Percentiles rank a stretch among this genome's conserved stretches.
These are phyloP conservation scores for Zasmidium citrigriseum DNA, from an alignment of 2,329 filamentous ascomycete species.

Conservation along the genomic window DNA sequence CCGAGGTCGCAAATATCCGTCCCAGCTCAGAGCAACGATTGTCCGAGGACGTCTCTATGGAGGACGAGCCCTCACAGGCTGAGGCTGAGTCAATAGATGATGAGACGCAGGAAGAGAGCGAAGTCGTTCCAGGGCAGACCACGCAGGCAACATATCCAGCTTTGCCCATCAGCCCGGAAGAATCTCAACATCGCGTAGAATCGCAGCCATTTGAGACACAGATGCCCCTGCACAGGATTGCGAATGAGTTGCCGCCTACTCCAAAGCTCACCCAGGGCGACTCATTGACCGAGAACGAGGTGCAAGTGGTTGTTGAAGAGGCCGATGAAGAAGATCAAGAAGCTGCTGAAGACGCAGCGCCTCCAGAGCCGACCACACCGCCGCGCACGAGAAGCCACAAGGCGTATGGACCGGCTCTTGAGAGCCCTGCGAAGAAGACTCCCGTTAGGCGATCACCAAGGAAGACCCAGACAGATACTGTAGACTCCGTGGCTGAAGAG, in stretches of 20 bases:
- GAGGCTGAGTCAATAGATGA: background rate
- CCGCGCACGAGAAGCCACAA: constrained; percentile 6
- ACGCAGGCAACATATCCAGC: constrained; percentile 10
- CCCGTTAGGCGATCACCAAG: constrained; percentile 15
- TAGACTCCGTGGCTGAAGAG: background rate
- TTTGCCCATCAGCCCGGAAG: constrained; percentile 22
- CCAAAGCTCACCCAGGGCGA: constrained; percentile 40
- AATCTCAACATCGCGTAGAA: constrained; percentile 19
- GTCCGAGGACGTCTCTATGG: background rate
- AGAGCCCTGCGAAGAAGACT: constrained; percentile 7
- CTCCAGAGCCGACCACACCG: constrained; percentile 1
- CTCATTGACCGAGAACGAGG: constrained; percentile 4
- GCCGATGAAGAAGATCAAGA: constrained; percentile 5
- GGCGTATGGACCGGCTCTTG: background rate
- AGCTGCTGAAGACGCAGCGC: background rate
- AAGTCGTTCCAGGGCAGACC: background rate
- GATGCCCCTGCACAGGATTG: background rate
- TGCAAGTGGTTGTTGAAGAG: constrained; percentile 10
- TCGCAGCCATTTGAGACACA: constrained; percentile 16
- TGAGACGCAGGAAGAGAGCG: background rate
- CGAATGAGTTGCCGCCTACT: constrained; percentile 32
- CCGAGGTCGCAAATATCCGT: background rate
- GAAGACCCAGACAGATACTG: constrained; percentile 7
- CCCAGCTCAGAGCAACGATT: background rate
- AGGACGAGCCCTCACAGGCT: background rate